phyloP scores from a whole-genome alignment of 495 filamentous ascomycete species.

The Podospora appendiculata region DNA sequence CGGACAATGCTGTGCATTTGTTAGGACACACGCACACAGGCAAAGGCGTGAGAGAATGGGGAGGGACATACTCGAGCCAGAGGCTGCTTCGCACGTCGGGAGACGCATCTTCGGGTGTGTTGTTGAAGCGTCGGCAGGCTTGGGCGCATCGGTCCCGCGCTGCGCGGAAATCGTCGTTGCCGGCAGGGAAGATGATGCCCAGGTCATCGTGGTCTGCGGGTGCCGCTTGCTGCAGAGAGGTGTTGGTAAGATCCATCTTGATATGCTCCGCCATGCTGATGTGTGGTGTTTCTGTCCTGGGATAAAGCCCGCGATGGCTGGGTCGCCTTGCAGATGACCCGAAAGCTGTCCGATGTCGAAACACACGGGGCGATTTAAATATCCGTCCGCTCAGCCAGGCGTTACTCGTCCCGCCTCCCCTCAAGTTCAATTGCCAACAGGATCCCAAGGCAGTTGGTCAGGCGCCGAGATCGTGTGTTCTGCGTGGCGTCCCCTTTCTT shows the following conservation, averaged over 20 bases:
- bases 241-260: not conserved
- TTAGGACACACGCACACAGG: not conserved
- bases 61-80: slow-evolving; percentile 25
- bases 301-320: not conserved
- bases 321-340: not conserved
- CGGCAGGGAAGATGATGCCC: slow-evolving; percentile 23
- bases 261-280: not conserved
- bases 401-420: too few relatives aligned
- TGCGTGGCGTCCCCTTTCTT: too few relatives aligned
- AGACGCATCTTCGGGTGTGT: slow-evolving; percentile 25
- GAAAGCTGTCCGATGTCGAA: not conserved
- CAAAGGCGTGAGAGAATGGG: not conserved
- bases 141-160: slow-evolving; percentile 20
- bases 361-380: not conserved
- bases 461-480: too few relatives aligned
- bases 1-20: slow-evolving; percentile 20
- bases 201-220: not conserved
- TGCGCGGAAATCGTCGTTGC: slow-evolving; percentile 26
- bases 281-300: not conserved
- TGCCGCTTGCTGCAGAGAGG: not conserved
- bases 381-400: not conserved
- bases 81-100: slow-evolving; percentile 17
- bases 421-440: too few relatives aligned
- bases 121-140: slow-evolving; percentile 28
- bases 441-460: too few relatives aligned